Evolutionary conservation across 495 filamentous ascomycete species (phyloP).

Genomic region (Neurospora intermedia): DNA sequence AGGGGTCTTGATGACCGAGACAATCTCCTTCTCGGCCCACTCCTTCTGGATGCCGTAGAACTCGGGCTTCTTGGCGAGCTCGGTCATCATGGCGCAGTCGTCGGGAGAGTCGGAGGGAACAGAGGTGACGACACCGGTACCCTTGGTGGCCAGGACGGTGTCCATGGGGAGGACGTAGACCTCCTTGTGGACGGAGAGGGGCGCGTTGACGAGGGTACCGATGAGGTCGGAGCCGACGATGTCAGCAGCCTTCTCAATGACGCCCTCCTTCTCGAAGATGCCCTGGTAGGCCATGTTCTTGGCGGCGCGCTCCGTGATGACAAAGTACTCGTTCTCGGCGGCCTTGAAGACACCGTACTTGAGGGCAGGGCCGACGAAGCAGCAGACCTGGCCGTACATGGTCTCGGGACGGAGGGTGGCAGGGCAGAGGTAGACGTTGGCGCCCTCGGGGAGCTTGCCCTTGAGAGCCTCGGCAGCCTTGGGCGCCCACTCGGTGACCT

Average conservation of each 20-base stretch:
- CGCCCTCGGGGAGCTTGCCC: constrained; percentile 68
- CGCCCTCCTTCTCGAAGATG: constrained; percentile 64
- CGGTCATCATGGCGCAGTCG: constrained; percentile 80
- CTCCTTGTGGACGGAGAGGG: constrained; percentile 75
- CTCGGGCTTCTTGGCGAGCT: constrained; percentile 92
- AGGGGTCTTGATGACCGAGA: constrained; percentile 83
- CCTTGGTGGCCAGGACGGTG: constrained; percentile 79
- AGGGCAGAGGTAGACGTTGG: constrained; percentile 79
- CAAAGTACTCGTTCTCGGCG: constrained; percentile 71
- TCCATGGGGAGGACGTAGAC: constrained; percentile 94
- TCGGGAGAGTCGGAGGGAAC: constrained; percentile 94
- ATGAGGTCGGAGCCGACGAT: constrained; percentile 69
- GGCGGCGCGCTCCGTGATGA: constrained; percentile 77
- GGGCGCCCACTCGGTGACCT: constrained; percentile 78
- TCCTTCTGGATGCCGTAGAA: constrained; percentile 96
- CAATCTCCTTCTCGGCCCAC: constrained; percentile 82
- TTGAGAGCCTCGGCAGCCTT: constrained; percentile 55
- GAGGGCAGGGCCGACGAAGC: constrained; percentile 70
- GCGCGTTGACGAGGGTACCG: constrained; percentile 77
- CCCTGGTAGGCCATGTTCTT: constrained; percentile 95
- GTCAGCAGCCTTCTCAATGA: constrained; percentile 62
- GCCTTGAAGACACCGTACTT: constrained; percentile 83
- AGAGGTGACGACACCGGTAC: constrained; percentile 90
- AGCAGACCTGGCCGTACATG: constrained; percentile 96
- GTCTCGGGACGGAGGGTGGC: constrained; percentile 93